These are phyloP conservation scores for Lagenaria siceraria DNA, from an alignment of 306 rosid species.

Conservation along the genomic window DNA sequence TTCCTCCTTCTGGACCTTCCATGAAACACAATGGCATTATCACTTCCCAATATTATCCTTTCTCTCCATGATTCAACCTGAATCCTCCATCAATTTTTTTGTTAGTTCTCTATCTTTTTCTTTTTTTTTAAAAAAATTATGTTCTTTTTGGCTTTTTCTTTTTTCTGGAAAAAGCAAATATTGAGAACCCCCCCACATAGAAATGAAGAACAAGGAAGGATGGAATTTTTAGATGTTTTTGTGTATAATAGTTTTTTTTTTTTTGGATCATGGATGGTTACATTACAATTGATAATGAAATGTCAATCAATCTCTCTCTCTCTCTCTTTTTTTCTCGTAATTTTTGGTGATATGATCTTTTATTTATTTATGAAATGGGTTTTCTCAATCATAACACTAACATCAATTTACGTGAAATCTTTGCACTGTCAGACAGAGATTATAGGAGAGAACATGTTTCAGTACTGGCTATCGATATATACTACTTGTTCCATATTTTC, in stretches of 20 bases:
- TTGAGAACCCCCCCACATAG: background rate
- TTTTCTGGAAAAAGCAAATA: background rate
- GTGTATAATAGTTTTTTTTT: background rate
- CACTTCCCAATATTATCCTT: slow-evolving; percentile 30
- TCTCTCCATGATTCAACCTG: slow-evolving; percentile 1
- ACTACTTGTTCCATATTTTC: background rate
- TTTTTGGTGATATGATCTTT: background rate
- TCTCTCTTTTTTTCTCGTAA: background rate
- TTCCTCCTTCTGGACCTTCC: slow-evolving; percentile 89
- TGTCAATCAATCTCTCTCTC: background rate
- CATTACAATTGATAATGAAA: background rate
- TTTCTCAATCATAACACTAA: background rate
- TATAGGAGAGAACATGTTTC: background rate
- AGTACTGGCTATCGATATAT: background rate
- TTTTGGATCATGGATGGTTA: background rate
- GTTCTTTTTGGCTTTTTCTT: background rate
- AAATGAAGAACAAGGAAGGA: background rate
- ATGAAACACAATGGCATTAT: slow-evolving; percentile 48
- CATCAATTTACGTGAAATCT: slow-evolving; percentile 8
- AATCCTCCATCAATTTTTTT: background rate
- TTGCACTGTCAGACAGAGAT: background rate
- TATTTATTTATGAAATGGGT: background rate
- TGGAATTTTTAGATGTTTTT: background rate
- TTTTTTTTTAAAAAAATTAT: background rate
- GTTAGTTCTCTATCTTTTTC: background rate